Base-by-base conservation (phyloP, 129 eudicot genomes). In the Flaveria robusta region DNA sequence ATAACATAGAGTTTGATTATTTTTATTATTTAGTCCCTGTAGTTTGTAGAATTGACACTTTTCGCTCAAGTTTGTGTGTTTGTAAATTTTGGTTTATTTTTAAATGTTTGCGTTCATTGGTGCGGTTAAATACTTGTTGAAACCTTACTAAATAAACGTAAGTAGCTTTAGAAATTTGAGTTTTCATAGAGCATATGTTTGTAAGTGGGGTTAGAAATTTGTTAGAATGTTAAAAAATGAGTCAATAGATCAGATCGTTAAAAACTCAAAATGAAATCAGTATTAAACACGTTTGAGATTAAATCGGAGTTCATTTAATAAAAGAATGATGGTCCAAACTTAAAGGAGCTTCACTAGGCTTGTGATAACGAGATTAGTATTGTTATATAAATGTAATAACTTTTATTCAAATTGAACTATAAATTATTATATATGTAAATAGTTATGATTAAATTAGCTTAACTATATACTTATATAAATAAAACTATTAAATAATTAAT, bases 1-100 rank as follows among this genome's bases (percentile, higher is more conserved):
- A 77, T 34, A 69, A 41, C 42, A 18, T 29, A 37, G 74, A 73
- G 43, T 74, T 67, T 39, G 39, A 73, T 66, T 56, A 16, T 29
- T 1, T 27, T 16, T 50, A 18, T 7, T 50, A 62, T 49, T 5
- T 31, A n/a, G 9, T 26, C 82, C 82, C 63, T n/a, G 0, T 47
- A 59, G 0, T 70, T 70, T 60, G 7, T 1, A 4, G 0, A 8
- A 18, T 55, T 78, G 29, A 23, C 66, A 47, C 29, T 77, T 77
- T 43, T 7, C 1, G 39, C 7, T 14, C 7, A 23, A 34, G 8
- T 9, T 15, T 65, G 62, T 49, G 13, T 19, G 13, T 3, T 64
- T 47, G 16, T 47, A 24, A 27, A 12, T n/a, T 29, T 24, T 74
- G 37, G n/a, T 58, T 23, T 23, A 5, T 23, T 58, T 9, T 23